A percentile compares a stretch with the other conserved stretches of the same genome.
These are phyloP conservation scores for Amphibolis antarctica DNA, from an alignment of 106 monocot species.

Conservation along the genomic window DNA sequence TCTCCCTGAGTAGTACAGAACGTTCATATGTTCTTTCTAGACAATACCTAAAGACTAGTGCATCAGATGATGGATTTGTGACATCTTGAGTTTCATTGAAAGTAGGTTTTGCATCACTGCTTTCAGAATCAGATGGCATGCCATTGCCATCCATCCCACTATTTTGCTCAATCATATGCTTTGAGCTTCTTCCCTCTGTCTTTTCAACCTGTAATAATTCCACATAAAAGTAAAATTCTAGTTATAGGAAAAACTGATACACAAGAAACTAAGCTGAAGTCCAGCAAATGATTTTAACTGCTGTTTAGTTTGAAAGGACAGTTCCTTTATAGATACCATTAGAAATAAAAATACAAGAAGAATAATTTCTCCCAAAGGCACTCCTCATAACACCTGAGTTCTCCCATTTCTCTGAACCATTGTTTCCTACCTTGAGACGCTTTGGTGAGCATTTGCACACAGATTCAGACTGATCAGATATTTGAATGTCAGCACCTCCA, in stretches of 20 bases:
- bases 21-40: constrained; percentile 60
- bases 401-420: constrained; percentile 5
- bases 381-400: too few species aligned
- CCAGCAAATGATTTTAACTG: too few species aligned
- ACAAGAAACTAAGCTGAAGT: too few species aligned
- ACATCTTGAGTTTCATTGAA: constrained; percentile 13
- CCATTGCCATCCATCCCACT: constrained; percentile 34
- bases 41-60: constrained; percentile 64
- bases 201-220: too few species aligned
- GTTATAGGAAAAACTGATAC: too few species aligned
- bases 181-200: constrained; percentile 4
- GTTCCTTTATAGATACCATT: too few species aligned
- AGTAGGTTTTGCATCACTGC: constrained; percentile 44
- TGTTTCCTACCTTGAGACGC: constrained; percentile 20
- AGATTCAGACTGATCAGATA: constrained; percentile 12
- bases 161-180: constrained; percentile 23
- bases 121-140: constrained; percentile 66
- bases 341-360: too few species aligned
- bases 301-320: too few species aligned
- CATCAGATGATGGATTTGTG: constrained; percentile 37
- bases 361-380: too few species aligned
- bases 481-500: constrained; percentile 11
- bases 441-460: constrained; percentile 21
- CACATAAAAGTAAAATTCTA: too few species aligned
- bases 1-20: constrained; percentile 40